These are phyloP conservation scores for Alternaria sp. DNA, from an alignment of 2,329 filamentous ascomycete genomes.

Conservation along the genomic window DNA sequence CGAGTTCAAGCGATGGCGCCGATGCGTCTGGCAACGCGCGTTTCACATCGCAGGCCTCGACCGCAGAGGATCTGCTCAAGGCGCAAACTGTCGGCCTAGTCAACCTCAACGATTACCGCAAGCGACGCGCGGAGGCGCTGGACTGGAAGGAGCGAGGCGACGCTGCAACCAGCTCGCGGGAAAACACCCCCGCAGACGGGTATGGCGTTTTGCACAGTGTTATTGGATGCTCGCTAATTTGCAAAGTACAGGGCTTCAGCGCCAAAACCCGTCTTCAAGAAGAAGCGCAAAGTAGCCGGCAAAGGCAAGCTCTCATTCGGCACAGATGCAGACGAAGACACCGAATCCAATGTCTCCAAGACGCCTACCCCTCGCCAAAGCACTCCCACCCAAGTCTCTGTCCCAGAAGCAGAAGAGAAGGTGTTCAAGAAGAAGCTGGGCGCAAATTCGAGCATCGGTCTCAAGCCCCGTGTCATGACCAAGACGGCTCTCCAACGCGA, in stretches of 20 bases:
- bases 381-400: constrained; percentile 51
- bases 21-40: constrained; percentile 57
- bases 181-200: constrained; percentile 66
- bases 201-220: constrained; percentile 52
- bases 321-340: constrained; percentile 71
- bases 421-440: constrained; percentile 61
- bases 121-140: constrained; percentile 91
- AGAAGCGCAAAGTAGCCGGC: constrained; percentile 62
- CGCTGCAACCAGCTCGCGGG: constrained; percentile 66
- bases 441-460: constrained; percentile 66
- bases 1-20: constrained; percentile 31
- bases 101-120: constrained; percentile 90
- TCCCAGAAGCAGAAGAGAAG: constrained; percentile 41
- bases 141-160: constrained; percentile 88
- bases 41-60: constrained; percentile 78
- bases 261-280: constrained; percentile 62
- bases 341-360: constrained; percentile 55
- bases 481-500: constrained; percentile 81
- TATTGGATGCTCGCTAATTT: constrained; percentile 57
- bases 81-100: constrained; percentile 91
- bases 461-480: constrained; percentile 74
- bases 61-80: constrained; percentile 82
- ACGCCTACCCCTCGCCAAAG: constrained; percentile 53
- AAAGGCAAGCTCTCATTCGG: constrained; percentile 74
- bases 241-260: constrained; percentile 65